Base-by-base conservation (phyloP, 352 stramenopile genomes). In the Phytopythium boreale region DNA sequence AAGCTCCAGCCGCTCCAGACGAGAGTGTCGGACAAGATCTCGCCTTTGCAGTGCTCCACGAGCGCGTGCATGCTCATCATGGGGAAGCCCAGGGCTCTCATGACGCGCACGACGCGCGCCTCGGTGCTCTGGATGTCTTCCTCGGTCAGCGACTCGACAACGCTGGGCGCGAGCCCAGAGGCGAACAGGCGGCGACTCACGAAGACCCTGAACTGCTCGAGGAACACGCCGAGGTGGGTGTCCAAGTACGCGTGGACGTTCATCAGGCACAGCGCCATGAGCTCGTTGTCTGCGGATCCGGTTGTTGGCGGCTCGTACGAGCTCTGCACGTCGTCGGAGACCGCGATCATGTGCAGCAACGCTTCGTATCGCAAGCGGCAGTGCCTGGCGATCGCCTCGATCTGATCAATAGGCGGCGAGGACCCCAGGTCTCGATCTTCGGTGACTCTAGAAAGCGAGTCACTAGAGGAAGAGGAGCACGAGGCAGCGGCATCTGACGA, bases 241-340 rank as follows among this genome's bases (percentile, higher is more conserved):
- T 92, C 81, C 8, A 90, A 44, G 5, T 89, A 59, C 29, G 76
- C 81, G 67, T 92, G 84, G 11, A 90, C 41, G 60, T 88, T 90
- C 79, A 78, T 84, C 15, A 90, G 67, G 24, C 78, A 87, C 56
- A 80, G 62, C 10, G 66, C 71, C 62, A 92, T 79, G 37, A 88
- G 62, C 8, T 82, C 76, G 39, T 63, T 69, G 59, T 89, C 77
- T 10, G 71, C 57, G 14, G 66, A 41, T 5, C 14, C 41, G 22
- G 34, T 62, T 0, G 14, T 11, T 11, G 53, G 72, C 10, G 73
- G 64, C 4, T 74, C 46, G 39, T 76, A 80, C 12, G 49, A 56
- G n/a, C 70, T 76, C 20, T 49, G 3, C 8, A 77, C 34, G 17
- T 41, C 15, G 24, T 41, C 27, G 8, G 56, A 62, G 9, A 20